Evolutionary conservation across 768 basidiomycete genomes (phyloP), one percentile per base, ranked within the genome.

Genomic region (Rhodotorula diobovata): DNA sequence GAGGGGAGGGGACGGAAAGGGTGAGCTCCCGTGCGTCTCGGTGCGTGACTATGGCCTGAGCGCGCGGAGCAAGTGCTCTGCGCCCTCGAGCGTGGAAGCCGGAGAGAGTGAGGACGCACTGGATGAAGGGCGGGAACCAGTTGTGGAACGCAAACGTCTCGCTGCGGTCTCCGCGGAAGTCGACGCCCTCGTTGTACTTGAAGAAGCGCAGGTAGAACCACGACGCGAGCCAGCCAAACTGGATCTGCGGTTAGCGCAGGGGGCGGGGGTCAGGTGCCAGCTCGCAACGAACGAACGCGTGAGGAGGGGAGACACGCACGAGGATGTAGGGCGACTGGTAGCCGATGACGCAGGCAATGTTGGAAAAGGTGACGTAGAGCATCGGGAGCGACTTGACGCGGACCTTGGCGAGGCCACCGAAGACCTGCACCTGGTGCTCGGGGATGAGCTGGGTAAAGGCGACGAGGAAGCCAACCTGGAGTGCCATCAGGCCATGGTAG

Each of bases 361-460:
- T 92, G 18, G 94, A 97, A 67, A 97, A 81, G 3, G 90, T 89
- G 69, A 98, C 85, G 81, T 97, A 93, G 45, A 88, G 87, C 88
- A 97, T 96, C n/a, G 95, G 95, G 41, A 98, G 81, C 15, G 85
- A 87, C 94, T 98, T 99, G 76, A 98, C 94, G 67, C 92, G 87
- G 58, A 89, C 85, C 80, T 87, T 91, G 73, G 92, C 78, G 57
- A 91, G 81, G 45, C 78, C 78, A 41, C 93, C 93, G 69, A 98
- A 84, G 28, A 98, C 78, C 80, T 98, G 96, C 23, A 99, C 88
- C 81, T 98, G 95, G 78, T 99, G 94, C 81, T 99, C 96, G 43
- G 95, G 95, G 76, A 98, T 98, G 65, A 96, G 81, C 80, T 99
- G 96, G 8, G 94, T 98, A 81, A 97, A 97, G 12, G 94, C 95